Percentiles rank a stretch among this genome's conserved stretches.
phyloP scores from a whole-genome alignment of 169 alveolate species.

The Perkinsus marinus region DNA sequence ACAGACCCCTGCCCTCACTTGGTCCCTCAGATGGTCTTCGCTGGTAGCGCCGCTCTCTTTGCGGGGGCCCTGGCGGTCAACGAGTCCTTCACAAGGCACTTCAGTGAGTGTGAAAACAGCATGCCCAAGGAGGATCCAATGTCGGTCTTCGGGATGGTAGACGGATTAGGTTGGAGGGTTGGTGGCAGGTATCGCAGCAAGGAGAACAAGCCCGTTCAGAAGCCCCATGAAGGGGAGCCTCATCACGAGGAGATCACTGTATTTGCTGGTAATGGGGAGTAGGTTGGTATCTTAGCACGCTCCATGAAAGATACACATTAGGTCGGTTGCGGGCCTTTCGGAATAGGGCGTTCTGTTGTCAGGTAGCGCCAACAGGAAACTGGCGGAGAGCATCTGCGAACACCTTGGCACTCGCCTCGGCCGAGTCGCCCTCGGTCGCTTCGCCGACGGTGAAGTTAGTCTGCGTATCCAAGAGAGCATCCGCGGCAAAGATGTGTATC shows the following conservation, averaged over 20 bases:
- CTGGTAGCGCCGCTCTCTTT: background rate
- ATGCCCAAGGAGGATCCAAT: background rate
- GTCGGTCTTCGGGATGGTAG: background rate
- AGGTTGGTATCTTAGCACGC: too few relatives aligned
- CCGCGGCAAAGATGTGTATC: constrained; percentile 77
- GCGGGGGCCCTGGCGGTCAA: background rate
- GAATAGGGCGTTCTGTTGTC: too few relatives aligned
- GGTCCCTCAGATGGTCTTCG: background rate
- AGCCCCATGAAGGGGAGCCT: background rate
- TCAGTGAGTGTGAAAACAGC: background rate
- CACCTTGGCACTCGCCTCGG: background rate
- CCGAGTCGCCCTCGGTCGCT: constrained; percentile 7
- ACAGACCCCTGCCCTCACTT: background rate
- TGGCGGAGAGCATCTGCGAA: background rate
- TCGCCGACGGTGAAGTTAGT: constrained; percentile 87
- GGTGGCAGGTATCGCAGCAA: background rate
- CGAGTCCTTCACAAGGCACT: background rate
- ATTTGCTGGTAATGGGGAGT: background rate
- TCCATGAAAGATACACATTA: too few relatives aligned
- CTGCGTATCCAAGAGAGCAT: constrained; percentile 71
- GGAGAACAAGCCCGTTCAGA: background rate
- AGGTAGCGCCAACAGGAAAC: background rate
- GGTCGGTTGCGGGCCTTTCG: too few relatives aligned
- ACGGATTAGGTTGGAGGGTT: background rate
- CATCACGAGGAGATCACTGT: background rate